Evolutionary conservation across 495 filamentous ascomycete species (phyloP).

Genomic region (Cladorrhinum samala): DNA sequence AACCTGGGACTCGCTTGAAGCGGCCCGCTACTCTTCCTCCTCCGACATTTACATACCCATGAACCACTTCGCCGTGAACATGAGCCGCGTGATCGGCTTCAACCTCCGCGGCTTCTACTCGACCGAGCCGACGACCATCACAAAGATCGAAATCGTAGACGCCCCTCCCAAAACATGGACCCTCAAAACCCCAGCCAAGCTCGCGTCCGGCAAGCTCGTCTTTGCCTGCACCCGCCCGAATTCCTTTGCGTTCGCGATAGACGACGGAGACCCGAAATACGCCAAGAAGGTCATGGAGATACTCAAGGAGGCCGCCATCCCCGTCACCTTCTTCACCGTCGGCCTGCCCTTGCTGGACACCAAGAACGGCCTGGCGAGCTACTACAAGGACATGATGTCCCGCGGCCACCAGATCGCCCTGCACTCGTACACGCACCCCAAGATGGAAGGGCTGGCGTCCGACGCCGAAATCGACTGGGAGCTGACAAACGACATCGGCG

Average conservation of each 20-base stretch:
- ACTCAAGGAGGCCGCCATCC: slow-evolving; percentile 55
- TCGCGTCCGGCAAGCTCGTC: slow-evolving; percentile 55
- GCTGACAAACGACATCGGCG: slow-evolving; percentile 54
- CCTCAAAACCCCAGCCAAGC: slow-evolving; percentile 53
- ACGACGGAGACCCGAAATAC: slow-evolving; percentile 61
- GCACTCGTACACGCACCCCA: slow-evolving; percentile 69
- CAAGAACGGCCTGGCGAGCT: slow-evolving; percentile 53
- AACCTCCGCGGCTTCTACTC: slow-evolving; percentile 65
- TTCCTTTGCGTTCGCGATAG: slow-evolving; percentile 75
- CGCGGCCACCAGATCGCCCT: slow-evolving; percentile 70
- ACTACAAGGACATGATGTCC: slow-evolving; percentile 59
- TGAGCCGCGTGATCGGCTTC: slow-evolving; percentile 54
- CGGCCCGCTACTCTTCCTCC: slow-evolving; percentile 54
- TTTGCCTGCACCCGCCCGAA: slow-evolving; percentile 66
- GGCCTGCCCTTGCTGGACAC: slow-evolving; percentile 57
- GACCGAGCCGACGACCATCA: slow-evolving; percentile 44
- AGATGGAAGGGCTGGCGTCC: slow-evolving; percentile 59
- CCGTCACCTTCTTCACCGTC: slow-evolving; percentile 75
- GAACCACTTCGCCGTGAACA: slow-evolving; percentile 64
- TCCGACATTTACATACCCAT: slow-evolving; percentile 68
- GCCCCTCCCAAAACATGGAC: slow-evolving; percentile 36
- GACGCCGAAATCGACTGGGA: slow-evolving; percentile 63
- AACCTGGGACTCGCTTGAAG: slow-evolving; percentile 69
- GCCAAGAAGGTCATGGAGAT: slow-evolving; percentile 61
- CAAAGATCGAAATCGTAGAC: slow-evolving; percentile 59